A percentile compares a stretch with the other conserved stretches of the same genome.
phyloP scores from a whole-genome alignment of 2,329 filamentous ascomycete genomes.

The Curvularia lunata region DNA sequence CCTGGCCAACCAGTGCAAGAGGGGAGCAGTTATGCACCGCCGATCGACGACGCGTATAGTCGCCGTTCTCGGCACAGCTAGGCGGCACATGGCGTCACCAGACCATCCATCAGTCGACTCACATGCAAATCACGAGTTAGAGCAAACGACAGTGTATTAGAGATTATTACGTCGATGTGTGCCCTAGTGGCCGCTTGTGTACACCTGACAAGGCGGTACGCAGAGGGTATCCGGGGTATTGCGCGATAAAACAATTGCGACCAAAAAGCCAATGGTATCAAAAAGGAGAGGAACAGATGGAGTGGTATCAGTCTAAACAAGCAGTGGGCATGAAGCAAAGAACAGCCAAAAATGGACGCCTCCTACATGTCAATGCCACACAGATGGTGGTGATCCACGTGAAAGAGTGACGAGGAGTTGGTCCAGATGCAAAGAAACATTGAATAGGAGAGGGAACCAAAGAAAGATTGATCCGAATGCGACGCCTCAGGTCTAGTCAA shows the following conservation, averaged over 20 bases:
- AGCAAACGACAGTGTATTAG: constrained; percentile 42
- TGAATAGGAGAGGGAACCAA: constrained; percentile 41
- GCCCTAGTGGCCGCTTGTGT: constrained; percentile 51
- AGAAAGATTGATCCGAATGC: constrained; percentile 42
- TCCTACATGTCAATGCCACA: constrained; percentile 47
- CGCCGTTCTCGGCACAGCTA: not conserved
- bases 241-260: constrained; percentile 43
- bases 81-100: not conserved
- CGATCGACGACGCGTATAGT: not conserved
- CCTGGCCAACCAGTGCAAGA: not conserved
- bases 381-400: constrained; percentile 41
- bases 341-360: constrained; percentile 41
- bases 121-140: not conserved
- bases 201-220: constrained; percentile 49
- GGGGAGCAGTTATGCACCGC: not conserved
- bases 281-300: constrained; percentile 49
- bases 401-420: constrained; percentile 39
- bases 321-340: constrained; percentile 42
- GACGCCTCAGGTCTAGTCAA: constrained; percentile 28
- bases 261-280: constrained; percentile 44
- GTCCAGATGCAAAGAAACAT: constrained; percentile 33
- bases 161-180: constrained; percentile 49
- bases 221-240: constrained; percentile 53
- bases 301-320: constrained; percentile 55
- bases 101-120: not conserved